Base-by-base conservation (phyloP, 1,284 basidiomycete genomes). In the Stereum hirsutum region DNA sequence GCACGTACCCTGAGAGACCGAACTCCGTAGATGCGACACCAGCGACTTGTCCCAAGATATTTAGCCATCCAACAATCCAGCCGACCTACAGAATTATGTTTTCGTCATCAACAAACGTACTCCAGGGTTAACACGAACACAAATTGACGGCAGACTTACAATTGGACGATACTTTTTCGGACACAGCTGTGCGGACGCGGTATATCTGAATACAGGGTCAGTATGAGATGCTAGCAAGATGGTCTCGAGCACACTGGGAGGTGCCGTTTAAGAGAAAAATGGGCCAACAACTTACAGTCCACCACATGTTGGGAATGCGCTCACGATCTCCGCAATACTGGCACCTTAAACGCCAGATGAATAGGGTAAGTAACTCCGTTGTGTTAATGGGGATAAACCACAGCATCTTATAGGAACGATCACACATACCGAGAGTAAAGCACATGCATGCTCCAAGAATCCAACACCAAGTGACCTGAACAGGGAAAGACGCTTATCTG, bases 21-120 rank as follows among this genome's bases (percentile, higher is more conserved):
- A 88, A 95, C 61, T 94, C 92, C 2, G 89, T 92, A 2, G 87
- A 90, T 1, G 87, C 79, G 36, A 91, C 68, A 26, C 89, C 89
- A 4, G 86, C 84, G 44, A 89, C 76, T 60, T 91, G 89, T 34
- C 89, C 90, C 10, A 94, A 78, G 36, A 91, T 78, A 59, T 94
- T 95, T 41, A 95, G 72, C 87, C 79, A 92, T 43, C 89, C 89
- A 36, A 86, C 85, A 14, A 89, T 63, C 82, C 81, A 86, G 19
- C 82, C 82, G 28, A 57, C 49, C 48, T 51, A n/a, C n/a, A n/a
- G 17, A 20, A 35, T 35, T 8, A 8, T 12, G 17, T 19, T 10
- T 35, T 19, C 10, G 33, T 25, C 14, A 30, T 17, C 17, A 21
- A 17, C 14, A 33, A n/a, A n/a, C n/a, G 24, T 14, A 17, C 39